Base-by-base conservation (phyloP, 2,329 filamentous ascomycete genomes). In the Triangularia setosa region DNA sequence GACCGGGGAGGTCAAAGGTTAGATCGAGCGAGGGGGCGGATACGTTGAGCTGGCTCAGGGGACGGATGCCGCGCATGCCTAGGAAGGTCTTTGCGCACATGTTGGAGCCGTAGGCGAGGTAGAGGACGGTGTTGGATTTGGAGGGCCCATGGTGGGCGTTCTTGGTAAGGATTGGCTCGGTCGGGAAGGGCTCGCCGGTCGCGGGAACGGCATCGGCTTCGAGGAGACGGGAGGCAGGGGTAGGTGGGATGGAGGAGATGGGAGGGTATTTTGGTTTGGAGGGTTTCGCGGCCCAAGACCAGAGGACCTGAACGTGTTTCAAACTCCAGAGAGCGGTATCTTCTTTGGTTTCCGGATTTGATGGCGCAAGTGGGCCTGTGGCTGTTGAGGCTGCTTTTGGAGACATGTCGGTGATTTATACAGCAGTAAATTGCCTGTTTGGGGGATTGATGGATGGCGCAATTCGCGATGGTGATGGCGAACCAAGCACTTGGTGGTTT, bases 101-200 rank as follows among this genome's bases (percentile, higher is more conserved):
- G 75, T 98, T 98, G 60, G 93, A 97, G 69, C 94, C 95, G 75
- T 97, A 98, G 11, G 93, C 94, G 23, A 94, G 85, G 75, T 94
- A 94, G 60, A 93, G 83, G 25, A 93, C 82, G 1, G 90, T 90
- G 8, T 69, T 69, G 23, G 52, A n/a, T 18, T 28, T 24, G 33
- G 70, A 68, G 54, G 70, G 65, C 8, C 71, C 71, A 12, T 74
- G 72, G 44, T 69, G 62, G 24, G 63, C 64, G 12, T 68, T 35
- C 9, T 64, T 64, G 2, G 68, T 72, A 59, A 72, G 68, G 56
- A 74, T 62, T n/a, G 68, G 69, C 21, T 68, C 65, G 56, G 60
- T 64, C 2, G 69, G 68, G 33, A 67, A 64, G 6, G 24, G 14
- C 21, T 53, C 14, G 57, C 16, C 33, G n/a, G 33, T 25, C 2